These are phyloP conservation scores for Coemansia sp. DNA, from an alignment of 192 early-diverging fungal species.

Conservation along the genomic window DNA sequence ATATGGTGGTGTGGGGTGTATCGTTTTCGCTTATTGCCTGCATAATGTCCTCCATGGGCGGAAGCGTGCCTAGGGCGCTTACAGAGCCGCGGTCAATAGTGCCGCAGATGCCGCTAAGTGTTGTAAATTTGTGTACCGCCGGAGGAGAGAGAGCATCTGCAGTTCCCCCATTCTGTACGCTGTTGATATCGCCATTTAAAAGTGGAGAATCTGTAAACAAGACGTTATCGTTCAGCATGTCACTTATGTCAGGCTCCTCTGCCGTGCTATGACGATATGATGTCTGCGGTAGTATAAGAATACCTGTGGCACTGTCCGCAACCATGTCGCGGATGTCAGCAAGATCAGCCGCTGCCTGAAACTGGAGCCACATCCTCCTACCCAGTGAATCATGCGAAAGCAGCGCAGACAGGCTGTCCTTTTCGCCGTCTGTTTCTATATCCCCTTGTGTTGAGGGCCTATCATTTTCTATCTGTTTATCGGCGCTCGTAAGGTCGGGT, in stretches of 20 bases:
- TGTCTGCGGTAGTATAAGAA: slow-evolving; percentile 27
- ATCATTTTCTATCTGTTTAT: neutral
- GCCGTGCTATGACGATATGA: neutral
- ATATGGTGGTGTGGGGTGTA: slow-evolving; percentile 39
- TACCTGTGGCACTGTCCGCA: slow-evolving; percentile 24
- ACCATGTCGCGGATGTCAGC: slow-evolving; percentile 46
- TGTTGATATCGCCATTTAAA: neutral
- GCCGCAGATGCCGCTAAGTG: slow-evolving; percentile 44
- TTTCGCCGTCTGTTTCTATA: neutral
- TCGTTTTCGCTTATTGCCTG: slow-evolving; percentile 26
- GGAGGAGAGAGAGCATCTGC: neutral
- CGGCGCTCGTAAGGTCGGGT: neutral
- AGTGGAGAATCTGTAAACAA: slow-evolving; percentile 31
- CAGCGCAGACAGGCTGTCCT: neutral
- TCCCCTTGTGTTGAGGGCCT: neutral
- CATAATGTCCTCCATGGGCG: slow-evolving; percentile 50
- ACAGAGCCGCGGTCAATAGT: slow-evolving; percentile 30
- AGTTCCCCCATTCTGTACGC: neutral
- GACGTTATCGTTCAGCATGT: slow-evolving; percentile 43
- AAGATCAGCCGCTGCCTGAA: slow-evolving; percentile 28
- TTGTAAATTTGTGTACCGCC: slow-evolving; percentile 30
- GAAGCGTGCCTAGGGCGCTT: slow-evolving; percentile 42
- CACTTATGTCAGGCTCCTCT: slow-evolving; percentile 18
- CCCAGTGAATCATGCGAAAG: slow-evolving; percentile 40
- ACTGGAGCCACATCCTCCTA: slow-evolving; percentile 37